Evolutionary conservation across 352 stramenopile species (phyloP).

Genomic region (Globisporangium cederbergense): DNA sequence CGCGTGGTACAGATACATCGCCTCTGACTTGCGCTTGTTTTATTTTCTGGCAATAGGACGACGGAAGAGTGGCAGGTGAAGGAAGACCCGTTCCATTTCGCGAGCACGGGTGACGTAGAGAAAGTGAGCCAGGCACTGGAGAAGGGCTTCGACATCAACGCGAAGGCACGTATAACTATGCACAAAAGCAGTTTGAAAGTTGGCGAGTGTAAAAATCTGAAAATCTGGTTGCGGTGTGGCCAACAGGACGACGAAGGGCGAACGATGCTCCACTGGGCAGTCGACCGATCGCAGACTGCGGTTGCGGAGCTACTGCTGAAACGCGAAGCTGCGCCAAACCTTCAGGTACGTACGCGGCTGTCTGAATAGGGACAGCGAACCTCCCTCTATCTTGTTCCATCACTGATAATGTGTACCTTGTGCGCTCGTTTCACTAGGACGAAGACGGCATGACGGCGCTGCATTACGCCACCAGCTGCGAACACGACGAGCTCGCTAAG

Average conservation of each 20-base stretch:
- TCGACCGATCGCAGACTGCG: slow-evolving; percentile 56
- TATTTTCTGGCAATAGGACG: slow-evolving; percentile 28
- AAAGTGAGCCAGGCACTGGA: slow-evolving; percentile 46
- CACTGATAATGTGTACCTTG: not conserved
- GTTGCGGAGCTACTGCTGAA: slow-evolving; percentile 52
- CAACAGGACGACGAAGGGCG: slow-evolving; percentile 66
- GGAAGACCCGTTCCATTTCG: slow-evolving; percentile 70
- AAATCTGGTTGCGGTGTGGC: not conserved
- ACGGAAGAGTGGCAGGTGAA: slow-evolving; percentile 75
- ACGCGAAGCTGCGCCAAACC: slow-evolving; percentile 50
- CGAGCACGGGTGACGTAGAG: slow-evolving; percentile 55
- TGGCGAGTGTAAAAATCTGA: not conserved
- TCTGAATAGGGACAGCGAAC: not conserved
- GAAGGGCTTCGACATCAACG: slow-evolving; percentile 39
- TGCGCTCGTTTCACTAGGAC: slow-evolving; percentile 34
- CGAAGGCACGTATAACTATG: slow-evolving; percentile 25
- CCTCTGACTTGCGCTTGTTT: not conserved
- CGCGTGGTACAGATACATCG: not conserved
- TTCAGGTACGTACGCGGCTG: slow-evolving; percentile 32
- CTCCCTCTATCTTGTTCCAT: not conserved
- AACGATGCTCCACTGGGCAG: slow-evolving; percentile 82
- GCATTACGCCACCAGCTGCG: slow-evolving; percentile 74
- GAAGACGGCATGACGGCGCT: slow-evolving; percentile 75
- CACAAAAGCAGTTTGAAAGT: not conserved
- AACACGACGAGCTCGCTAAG: slow-evolving; percentile 60